Base-by-base conservation (phyloP, 805 yeast species). In the Lachancea waltii region DNA sequence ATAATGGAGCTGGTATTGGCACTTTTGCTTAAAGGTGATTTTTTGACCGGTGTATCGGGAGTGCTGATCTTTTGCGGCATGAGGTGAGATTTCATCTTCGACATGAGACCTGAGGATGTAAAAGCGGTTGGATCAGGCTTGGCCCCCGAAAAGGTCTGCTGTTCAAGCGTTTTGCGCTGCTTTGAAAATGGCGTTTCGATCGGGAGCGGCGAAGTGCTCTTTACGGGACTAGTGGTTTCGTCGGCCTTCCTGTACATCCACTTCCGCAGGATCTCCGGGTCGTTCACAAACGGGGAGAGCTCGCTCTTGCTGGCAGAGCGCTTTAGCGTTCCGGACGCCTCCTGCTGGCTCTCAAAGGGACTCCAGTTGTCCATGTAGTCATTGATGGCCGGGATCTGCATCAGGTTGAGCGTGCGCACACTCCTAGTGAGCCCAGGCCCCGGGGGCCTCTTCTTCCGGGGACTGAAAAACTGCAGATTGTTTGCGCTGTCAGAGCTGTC, bases 351-450 rank as follows among this genome's bases (percentile, higher is more conserved):
- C 14, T 42, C 45, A 32, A 53, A 54, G 11, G 60, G 58, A 15
- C 53, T 53, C 58, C 53, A 60, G 41, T 46, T 50, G 30, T 49
- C 50, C 35, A 53, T 51, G 26, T 47, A 48, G 19, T 40, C 43
- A 24, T 44, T 43, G 23, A 44, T 40, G 25, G 29, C 44, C 43
- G 30, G 46, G 35, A 31, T 46, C 14, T 47, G 48, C 9, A 77
- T 70, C 35, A 75, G 47, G 39, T 75, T 74, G 44, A 75, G 50
- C 7, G 73, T 56, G 2, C 77, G 78, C 2, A 67, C 72, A 62
- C 78, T 72, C 57, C 80, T 64, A 44, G 77, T 68, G 25, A 74
- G 42, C 13, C 64, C 63, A 15, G 14, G 13, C 24, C 5, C 20
- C 33, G 21, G n/a, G n/a, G n/a, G n/a, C n/a, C n/a, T n/a, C n/a